These are phyloP conservation scores for Phialophora expanda DNA, from an alignment of 2,329 filamentous ascomycete species.

Conservation along the genomic window DNA sequence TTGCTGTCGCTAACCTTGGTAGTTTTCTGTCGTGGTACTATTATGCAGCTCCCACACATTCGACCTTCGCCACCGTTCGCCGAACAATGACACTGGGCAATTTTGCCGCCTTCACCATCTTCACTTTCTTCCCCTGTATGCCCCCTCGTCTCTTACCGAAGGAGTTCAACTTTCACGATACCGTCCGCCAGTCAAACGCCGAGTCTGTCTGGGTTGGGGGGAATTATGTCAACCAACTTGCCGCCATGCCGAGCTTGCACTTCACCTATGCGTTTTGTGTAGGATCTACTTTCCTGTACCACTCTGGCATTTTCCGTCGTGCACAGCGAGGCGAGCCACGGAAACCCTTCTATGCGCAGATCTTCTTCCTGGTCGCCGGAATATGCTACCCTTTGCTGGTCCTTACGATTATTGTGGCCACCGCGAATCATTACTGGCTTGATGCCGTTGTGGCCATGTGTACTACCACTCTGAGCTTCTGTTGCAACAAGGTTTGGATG, in stretches of 20 bases:
- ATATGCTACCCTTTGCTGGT: slow-evolving; percentile 58
- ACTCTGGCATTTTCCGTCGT: slow-evolving; percentile 57
- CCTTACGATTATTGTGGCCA: slow-evolving; percentile 60
- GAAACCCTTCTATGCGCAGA: slow-evolving; percentile 43
- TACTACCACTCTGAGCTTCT: slow-evolving; percentile 56
- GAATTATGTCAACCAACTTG: slow-evolving; percentile 63
- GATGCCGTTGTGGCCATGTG: slow-evolving; percentile 59
- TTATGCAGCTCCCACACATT: slow-evolving; percentile 49
- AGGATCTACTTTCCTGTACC: slow-evolving; percentile 60
- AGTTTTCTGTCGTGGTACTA: slow-evolving; percentile 53
- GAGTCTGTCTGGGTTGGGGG: slow-evolving; percentile 61
- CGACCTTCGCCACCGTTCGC: slow-evolving; percentile 61
- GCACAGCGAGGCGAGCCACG: slow-evolving; percentile 50
- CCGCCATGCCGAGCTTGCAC: slow-evolving; percentile 64
- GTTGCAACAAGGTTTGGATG: slow-evolving; percentile 57
- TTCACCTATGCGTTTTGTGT: slow-evolving; percentile 62
- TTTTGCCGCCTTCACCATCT: slow-evolving; percentile 64
- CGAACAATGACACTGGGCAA: slow-evolving; percentile 68
- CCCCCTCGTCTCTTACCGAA: slow-evolving; percentile 65
- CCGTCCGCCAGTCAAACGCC: slow-evolving; percentile 62
- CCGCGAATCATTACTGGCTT: slow-evolving; percentile 65
- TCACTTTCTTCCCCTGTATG: slow-evolving; percentile 69
- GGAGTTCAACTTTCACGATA: slow-evolving; percentile 66
- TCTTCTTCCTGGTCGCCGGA: slow-evolving; percentile 53
- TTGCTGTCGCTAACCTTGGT: slow-evolving; percentile 36